Evolutionary conservation across 2,329 filamentous ascomycete species (phyloP), one percentile per base, ranked within the genome.

Genomic region (Calonectria crousiana): DNA sequence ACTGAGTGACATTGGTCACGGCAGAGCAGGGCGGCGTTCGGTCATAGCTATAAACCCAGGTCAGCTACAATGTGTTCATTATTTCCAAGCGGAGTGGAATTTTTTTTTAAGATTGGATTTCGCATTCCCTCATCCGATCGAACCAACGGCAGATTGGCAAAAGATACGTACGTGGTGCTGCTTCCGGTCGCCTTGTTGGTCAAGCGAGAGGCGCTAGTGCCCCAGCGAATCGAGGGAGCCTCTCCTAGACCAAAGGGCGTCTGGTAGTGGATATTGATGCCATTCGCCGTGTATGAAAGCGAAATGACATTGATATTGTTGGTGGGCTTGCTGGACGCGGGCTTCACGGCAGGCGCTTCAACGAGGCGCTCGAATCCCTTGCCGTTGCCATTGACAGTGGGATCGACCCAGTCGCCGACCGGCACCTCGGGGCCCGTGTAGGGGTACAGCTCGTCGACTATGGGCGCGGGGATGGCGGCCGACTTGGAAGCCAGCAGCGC

Each of bases 231-330:
- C 1, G 34, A 28, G 23, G 56, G 56, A 38, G 23, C 56, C 20
- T 62, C 36, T 4, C 56, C 56, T 6, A 62, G 36, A 1, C 56
- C 56, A 62, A 62, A 62, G 2, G 56, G 56, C 14, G 56, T 62
- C 56, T 62, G 56, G 36, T 62, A 62, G 56, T 62, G 56, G 18
- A 62, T 62, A 23, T 62, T 62, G 18, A 62, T 62, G 34, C 56
- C 56, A 14, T 41, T 62, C n/a, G 36, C 34, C 9, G 56, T 62
- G 56, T 62, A 62, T 26, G 56, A 62, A 13, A 62, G 56, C 9
- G 56, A 62, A 20, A 62, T 30, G 34, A 62, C 56, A 28, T 62
- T 62, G 16, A 62, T 41, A 13, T 62, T 62, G 23, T 62, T 62
- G 13, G 56, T 62, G 11, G 56, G n/a, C 36, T 62, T 62, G 34